Conservation (phyloP, 2,329 filamentous ascomycete species). For the Penicillium sp. region DNA sequence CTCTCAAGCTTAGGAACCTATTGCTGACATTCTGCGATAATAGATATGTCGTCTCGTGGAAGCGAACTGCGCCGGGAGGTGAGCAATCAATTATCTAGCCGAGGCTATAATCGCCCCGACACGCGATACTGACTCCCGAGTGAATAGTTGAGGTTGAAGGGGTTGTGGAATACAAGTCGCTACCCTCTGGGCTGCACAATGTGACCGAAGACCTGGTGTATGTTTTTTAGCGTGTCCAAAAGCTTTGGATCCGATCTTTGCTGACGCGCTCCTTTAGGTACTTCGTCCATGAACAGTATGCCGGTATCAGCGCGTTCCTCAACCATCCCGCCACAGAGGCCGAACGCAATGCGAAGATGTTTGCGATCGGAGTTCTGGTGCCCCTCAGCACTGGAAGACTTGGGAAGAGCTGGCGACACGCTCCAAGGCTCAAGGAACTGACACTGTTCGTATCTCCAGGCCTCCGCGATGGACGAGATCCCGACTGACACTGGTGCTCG, state of each 20-base stretch:
- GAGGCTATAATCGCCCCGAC: not conserved
- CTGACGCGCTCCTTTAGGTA: conserved; percentile 57
- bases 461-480: not conserved
- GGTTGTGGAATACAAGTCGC: conserved; percentile 90
- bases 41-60: conserved; percentile 83
- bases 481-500: conserved; percentile 13
- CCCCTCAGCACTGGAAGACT: conserved; percentile 80
- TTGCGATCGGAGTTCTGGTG: conserved; percentile 85
- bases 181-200: conserved; percentile 89
- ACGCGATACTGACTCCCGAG: conserved; percentile 18
- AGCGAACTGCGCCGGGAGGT: conserved; percentile 67
- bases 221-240: conserved; percentile 4
- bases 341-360: conserved; percentile 84
- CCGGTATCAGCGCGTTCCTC: conserved; percentile 87
- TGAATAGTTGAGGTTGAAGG: conserved; percentile 66
- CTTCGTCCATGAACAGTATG: conserved; percentile 81
- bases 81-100: conserved; percentile 34
- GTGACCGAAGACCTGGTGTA: conserved; percentile 77
- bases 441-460: conserved; percentile 55
- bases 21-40: conserved; percentile 15
- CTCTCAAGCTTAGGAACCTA: conserved; percentile 5
- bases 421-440: conserved; percentile 69
- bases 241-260: not conserved
- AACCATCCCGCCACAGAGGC: conserved; percentile 76
- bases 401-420: conserved; percentile 86